Base-by-base conservation (phyloP, 768 basidiomycete species). In the Dendrothele bispora region DNA sequence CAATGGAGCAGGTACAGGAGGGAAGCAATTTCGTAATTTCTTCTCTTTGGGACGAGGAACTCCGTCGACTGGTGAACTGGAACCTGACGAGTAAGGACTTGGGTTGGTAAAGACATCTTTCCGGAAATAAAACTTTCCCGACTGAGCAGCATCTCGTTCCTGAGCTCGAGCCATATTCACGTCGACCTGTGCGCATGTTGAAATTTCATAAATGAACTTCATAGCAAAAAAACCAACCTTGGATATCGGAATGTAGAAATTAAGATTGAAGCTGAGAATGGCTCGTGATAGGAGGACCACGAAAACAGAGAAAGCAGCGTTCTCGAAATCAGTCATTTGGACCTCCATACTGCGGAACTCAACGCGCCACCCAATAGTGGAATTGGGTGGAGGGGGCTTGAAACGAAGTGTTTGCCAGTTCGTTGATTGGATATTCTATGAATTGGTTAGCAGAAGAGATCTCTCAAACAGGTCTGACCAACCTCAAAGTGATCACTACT, bases 281-380 rank as follows among this genome's bases (percentile, higher is more conserved):
- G 94, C 95, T 32, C 97, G 79, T 4, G 97, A 95, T 7, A 99
- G 75, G 24, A 99, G 81, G 12, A 98, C 95, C 42, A 95, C 79
- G 68, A 99, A 98, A 36, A 98, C 82, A 27, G 93, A 83, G 64
- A 93, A 98, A 5, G 97, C 94, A 1, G 97, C 97, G 62, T 99
- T 99, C 72, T 98, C 97, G 59, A 94, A 99, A 69, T 99, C 97
- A 7, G 97, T 98, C 62, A 98, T 81, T 61, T 98, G 97, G 3
- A 98, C 94, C 65, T 99, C 97, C 97, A 98, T 98, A 63, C 90
- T 92, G 48, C 97, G 78, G 69, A 99, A 99, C 64, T 99, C 97
- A 4, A 98, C 95, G 32, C 97, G 79, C 97, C 97, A 99, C 26
- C 95, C 97, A 46, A 98, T 98, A 6, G 83, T 65, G 5, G 95